Conservation (phyloP, 768 basidiomycete species). For the Calocybe gangraenosa region DNA sequence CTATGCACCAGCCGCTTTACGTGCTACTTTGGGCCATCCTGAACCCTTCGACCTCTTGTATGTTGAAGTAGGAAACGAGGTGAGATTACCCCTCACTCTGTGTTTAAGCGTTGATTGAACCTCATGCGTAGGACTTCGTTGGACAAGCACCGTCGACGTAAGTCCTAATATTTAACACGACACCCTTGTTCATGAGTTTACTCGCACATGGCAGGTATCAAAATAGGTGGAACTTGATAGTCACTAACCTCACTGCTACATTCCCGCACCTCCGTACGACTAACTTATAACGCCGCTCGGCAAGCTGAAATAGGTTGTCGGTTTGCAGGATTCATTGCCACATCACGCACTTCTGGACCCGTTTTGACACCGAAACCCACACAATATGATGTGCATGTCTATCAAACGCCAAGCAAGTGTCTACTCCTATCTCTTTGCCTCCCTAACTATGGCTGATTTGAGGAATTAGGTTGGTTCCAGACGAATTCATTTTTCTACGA, state of each 20-base stretch:
- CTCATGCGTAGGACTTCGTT: conserved; percentile 17
- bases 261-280: conserved; percentile 50
- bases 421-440: background rate
- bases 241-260: conserved; percentile 36
- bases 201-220: conserved; percentile 32
- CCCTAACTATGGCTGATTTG: too few species aligned
- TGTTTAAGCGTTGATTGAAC: background rate
- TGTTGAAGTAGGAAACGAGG: conserved; percentile 59
- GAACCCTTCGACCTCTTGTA: conserved; percentile 46
- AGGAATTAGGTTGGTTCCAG: conserved; percentile 29
- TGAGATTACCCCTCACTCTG: conserved; percentile 18
- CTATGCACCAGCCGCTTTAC: conserved; percentile 41
- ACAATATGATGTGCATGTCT: conserved; percentile 52
- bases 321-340: conserved; percentile 49
- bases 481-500: conserved; percentile 32
- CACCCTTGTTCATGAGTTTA: background rate
- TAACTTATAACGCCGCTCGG: conserved; percentile 29
- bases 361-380: conserved; percentile 39
- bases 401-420: conserved; percentile 43
- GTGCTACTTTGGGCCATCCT: conserved; percentile 53
- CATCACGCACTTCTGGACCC: conserved; percentile 33
- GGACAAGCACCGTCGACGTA: conserved; percentile 21
- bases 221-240: conserved; percentile 51
- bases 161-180: background rate
- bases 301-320: background rate